Evolutionary conservation across 768 basidiomycete genomes (phyloP).

Genomic region (Russula virescens): DNA sequence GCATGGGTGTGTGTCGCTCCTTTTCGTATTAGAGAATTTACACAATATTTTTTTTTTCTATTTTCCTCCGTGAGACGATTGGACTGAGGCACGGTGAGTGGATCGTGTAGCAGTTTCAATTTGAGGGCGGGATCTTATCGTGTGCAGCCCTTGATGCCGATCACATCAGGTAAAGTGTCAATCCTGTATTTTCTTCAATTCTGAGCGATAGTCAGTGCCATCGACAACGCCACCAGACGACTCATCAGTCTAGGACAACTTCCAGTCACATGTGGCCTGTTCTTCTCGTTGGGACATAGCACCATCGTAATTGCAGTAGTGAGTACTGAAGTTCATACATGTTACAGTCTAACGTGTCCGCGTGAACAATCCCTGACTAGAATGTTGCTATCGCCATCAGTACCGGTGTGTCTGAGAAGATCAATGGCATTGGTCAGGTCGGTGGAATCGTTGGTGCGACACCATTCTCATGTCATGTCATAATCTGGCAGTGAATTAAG

Average conservation of each 20-base stretch:
- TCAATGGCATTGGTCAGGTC: slow-evolving; percentile 54
- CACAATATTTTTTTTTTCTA: no score
- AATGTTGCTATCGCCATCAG: slow-evolving; percentile 73
- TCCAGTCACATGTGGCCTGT: slow-evolving; percentile 78
- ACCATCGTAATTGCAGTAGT: slow-evolving; percentile 81
- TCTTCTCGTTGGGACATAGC: slow-evolving; percentile 88
- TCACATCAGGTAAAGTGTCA: slow-evolving; percentile 65
- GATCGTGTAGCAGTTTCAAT: background rate
- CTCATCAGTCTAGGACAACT: slow-evolving; percentile 77
- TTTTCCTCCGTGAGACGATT: slow-evolving; percentile 65
- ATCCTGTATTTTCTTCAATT: background rate
- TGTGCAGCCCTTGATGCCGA: slow-evolving; percentile 71
- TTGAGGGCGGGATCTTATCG: background rate
- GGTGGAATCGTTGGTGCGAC: slow-evolving; percentile 69
- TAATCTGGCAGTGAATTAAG: no score
- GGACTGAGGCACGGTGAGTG: slow-evolving; percentile 64
- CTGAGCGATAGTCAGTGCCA: slow-evolving; percentile 48
- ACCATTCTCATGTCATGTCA: background rate
- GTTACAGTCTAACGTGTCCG: background rate
- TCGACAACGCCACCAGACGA: slow-evolving; percentile 84
- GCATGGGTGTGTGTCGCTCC: no score
- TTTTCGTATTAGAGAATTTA: no score
- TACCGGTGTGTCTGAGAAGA: slow-evolving; percentile 52
- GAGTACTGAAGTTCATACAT: background rate
- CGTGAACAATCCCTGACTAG: slow-evolving; percentile 34